Conservation (phyloP, 1,284 basidiomycete species). For the Melampsora larici-populina region DNA sequence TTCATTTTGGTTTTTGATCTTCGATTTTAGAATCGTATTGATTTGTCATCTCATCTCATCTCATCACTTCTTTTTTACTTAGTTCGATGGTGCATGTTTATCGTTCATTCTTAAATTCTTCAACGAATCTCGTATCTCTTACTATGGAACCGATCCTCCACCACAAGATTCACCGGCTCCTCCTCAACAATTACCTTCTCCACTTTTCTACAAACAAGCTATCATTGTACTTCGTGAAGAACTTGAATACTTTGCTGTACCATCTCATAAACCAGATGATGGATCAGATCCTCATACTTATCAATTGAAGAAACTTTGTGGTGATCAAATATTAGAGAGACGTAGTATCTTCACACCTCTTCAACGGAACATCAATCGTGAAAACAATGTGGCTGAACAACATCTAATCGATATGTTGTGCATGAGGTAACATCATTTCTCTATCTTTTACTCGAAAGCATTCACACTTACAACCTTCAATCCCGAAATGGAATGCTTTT, state of each 20-base stretch:
- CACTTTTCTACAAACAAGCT: slow-evolving; percentile 89
- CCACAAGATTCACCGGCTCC: slow-evolving; percentile 62
- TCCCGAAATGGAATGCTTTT: neutral
- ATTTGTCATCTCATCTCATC: slow-evolving; percentile 53
- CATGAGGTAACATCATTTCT: slow-evolving; percentile 74
- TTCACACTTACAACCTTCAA: neutral
- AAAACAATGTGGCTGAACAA: slow-evolving; percentile 98
- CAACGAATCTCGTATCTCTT: slow-evolving; percentile 75
- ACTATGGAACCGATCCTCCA: slow-evolving; percentile 77
- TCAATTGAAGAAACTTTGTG: slow-evolving; percentile 76
- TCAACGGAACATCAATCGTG: slow-evolving; percentile 97
- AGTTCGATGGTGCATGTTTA: slow-evolving; percentile 97
- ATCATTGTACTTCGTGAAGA: slow-evolving; percentile 98
- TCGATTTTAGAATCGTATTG: too few relatives aligned
- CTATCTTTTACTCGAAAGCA: neutral
- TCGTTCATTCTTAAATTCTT: slow-evolving; percentile 90
- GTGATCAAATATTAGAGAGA: slow-evolving; percentile 80
- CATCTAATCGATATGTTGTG: slow-evolving; percentile 99
- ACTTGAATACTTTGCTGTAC: slow-evolving; percentile 95
- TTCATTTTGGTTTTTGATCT: neutral
- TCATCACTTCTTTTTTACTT: too few relatives aligned
- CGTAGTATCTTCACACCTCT: slow-evolving; percentile 93
- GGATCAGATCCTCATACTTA: slow-evolving; percentile 71
- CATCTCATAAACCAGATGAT: slow-evolving; percentile 74
- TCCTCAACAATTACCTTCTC: slow-evolving; percentile 65